Base-by-base conservation (phyloP, 495 filamentous ascomycete genomes). In the Aspergillus funiculosus region DNA sequence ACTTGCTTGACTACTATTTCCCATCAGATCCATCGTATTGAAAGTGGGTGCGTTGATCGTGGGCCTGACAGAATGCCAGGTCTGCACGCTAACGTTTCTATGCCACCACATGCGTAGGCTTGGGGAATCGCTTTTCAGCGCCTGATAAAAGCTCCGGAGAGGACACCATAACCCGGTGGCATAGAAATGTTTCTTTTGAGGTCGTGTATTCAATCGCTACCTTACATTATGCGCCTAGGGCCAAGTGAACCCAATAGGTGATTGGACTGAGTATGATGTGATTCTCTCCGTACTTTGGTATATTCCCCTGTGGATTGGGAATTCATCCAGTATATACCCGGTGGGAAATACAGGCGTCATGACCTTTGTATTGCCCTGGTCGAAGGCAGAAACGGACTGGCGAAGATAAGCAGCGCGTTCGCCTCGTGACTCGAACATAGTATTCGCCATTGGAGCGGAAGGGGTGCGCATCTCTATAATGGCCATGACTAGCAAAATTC, bases 171-270 rank as follows among this genome's bases (percentile, higher is more conserved):
- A 1, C 60, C n/a, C 59, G 5, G 58, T 61, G n/a, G 50, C 55
- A 5, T 50, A 30, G 28, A 61, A 41, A 9, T 45, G n/a, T 13
- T n/a, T 41, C 4, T 1, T 24, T 41, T 18, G 13, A 37, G 13
- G 39, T 52, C 11, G 32, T 39, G 40, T 51, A 63, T 36, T 63
- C 17, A 14, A 63, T 34, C 0, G 60, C 60, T 1, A 58, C 60
- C 50, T 63, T 61, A 9, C 61, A 55, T 28, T 63, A 61, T 1
- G 58, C 60, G 5, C 60, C 60, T n/a, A 55, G 60, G 1, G 60
- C 58, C 4, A 63, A 20, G 31, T 63, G 43, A 5, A 61, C 54
- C 58, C 60, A 63, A 22, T 43, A 43, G 0, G 52, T 51, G 20
- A 5, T 39, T 8, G 51, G 35, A 19, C 30, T 28, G 11, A 62